These are phyloP conservation scores for Aspergillus vadensis DNA, from an alignment of 2,329 filamentous ascomycete genomes.

Conservation along the genomic window DNA sequence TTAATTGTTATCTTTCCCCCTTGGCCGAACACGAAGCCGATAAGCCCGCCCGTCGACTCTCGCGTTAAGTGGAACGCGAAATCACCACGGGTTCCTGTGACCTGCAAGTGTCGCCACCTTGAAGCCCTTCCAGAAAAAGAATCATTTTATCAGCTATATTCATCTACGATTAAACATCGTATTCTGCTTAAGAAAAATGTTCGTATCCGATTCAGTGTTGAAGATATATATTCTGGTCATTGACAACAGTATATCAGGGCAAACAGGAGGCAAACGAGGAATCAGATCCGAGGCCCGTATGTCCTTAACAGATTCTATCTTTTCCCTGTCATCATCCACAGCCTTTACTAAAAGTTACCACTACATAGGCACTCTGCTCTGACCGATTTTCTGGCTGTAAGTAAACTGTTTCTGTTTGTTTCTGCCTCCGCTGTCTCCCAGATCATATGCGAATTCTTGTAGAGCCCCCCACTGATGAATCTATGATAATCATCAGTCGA, in stretches of 20 bases:
- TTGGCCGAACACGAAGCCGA: constrained; percentile 15
- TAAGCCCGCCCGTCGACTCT: constrained; percentile 18
- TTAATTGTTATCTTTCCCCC: neutral
- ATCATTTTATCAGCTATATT: neutral
- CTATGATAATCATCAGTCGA: constrained; percentile 46
- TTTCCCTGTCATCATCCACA: neutral
- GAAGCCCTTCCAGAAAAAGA: neutral
- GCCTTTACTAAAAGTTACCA: constrained; percentile 20
- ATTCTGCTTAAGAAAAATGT: constrained; percentile 15
- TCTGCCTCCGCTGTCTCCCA: neutral
- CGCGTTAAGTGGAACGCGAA: constrained; percentile 49
- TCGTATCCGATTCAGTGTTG: constrained; percentile 1
- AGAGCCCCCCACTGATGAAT: neutral
- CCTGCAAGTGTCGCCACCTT: constrained; percentile 1
- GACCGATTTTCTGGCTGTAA: constrained; percentile 67
- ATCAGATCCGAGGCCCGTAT: constrained; percentile 50
- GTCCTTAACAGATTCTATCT: constrained; percentile 23
- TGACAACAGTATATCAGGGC: constrained; percentile 25
- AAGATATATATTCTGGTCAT: neutral
- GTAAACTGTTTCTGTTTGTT: constrained; percentile 25
- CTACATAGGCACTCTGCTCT: constrained; percentile 60
- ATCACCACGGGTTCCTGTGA: constrained; percentile 40
- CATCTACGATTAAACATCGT: neutral
- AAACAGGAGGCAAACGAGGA: constrained; percentile 34
- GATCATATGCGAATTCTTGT: neutral